phyloP scores from a whole-genome alignment of 768 basidiomycete genomes.

The Pleurotus sapidus region DNA sequence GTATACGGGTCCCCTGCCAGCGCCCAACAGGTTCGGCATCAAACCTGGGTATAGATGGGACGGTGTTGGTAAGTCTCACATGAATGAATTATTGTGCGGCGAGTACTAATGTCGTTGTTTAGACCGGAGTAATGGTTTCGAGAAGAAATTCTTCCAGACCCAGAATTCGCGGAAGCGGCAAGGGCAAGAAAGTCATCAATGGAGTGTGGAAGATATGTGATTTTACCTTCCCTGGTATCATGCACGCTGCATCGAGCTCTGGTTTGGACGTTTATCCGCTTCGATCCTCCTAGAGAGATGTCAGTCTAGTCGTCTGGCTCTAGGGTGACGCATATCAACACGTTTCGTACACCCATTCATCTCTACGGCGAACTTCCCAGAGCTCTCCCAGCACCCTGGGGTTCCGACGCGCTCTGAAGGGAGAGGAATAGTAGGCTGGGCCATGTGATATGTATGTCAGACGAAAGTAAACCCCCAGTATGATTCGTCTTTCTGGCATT shows the following conservation, averaged over 20 bases:
- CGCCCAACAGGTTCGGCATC: slow-evolving; percentile 95
- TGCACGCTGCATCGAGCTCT: background rate
- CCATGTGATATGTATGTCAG: background rate
- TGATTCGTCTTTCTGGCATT: slow-evolving; percentile 1
- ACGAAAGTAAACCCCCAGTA: background rate
- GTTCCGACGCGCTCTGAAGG: no score
- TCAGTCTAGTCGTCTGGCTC: background rate
- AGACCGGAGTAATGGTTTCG: slow-evolving; percentile 94
- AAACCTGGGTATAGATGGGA: slow-evolving; percentile 98
- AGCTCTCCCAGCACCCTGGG: background rate
- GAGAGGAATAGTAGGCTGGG: background rate
- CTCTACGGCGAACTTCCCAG: background rate
- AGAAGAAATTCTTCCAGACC: slow-evolving; percentile 87
- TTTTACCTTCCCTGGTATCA: background rate
- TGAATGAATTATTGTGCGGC: slow-evolving; percentile 1
- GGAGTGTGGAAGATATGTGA: slow-evolving; percentile 90
- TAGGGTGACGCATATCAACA: background rate
- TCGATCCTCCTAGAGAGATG: no score
- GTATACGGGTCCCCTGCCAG: slow-evolving; percentile 83
- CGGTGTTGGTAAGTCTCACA: slow-evolving; percentile 74
- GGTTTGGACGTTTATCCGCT: background rate
- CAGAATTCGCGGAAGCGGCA: slow-evolving; percentile 72
- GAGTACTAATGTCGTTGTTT: slow-evolving; percentile 5
- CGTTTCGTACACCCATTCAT: no score
- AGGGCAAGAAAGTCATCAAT: slow-evolving; percentile 72